Base-by-base conservation (phyloP, 768 basidiomycete species). In the Filobasidium wieringae region DNA sequence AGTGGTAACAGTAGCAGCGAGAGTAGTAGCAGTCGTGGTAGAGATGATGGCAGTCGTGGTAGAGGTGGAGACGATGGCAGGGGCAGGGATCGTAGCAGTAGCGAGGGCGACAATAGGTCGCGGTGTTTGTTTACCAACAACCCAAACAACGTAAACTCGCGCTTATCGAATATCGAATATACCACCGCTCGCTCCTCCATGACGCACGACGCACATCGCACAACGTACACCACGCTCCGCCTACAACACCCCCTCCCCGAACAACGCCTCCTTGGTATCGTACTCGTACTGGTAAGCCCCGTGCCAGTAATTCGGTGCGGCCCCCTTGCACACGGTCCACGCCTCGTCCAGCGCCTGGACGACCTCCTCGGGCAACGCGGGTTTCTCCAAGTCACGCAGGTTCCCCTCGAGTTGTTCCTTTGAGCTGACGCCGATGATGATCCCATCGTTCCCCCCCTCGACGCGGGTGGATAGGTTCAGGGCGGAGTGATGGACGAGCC, bases 351-450 rank as follows among this genome's bases (percentile, higher is more conserved):
- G 68, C 0, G 67, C 76, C 60, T 77, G 67, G 3, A 81, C 70
- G 4, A 82, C 77, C n/a, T 79, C 80, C 22, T 81, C 78, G 0
- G 81, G 81, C 47, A 83, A 71, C 5, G 81, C 82, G 0, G 81
- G 81, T 66, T 80, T 80, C 63, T 76, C 79, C 49, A 71, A 59
- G 57, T 67, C 64, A 8, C 40, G 59, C 30, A 73, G 55, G 50
- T 73, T 73, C 30, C 43, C 51, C 66, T 83, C 78, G 47, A 83
- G 79, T 63, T 85, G 83, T 30, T 75, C 73, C 61, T 80, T 50
- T 58, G 77, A 81, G 4, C 79, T 80, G 27, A 82, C 83, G n/a
- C 83, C 83, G 62, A 85, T 83, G 55, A 84, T 72, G 56, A 84
- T 72, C 7, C 57, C 70, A 52, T 56, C 54, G 40, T 55, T 60